phyloP scores from a whole-genome alignment of 805 yeast genomes.

The Wickerhamomyces rabaulensis region DNA sequence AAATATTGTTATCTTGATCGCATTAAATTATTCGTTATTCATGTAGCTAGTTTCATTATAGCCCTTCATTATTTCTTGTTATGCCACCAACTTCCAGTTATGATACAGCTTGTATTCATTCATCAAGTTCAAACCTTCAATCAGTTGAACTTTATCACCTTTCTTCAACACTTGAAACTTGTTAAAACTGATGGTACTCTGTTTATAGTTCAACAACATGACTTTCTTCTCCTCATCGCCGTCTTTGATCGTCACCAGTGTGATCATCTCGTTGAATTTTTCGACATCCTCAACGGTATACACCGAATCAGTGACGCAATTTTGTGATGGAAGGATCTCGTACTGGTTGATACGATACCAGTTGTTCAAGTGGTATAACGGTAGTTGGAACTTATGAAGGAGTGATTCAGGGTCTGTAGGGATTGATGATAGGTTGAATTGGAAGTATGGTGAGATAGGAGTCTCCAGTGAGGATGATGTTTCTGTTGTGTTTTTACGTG shows the following conservation, averaged over 20 bases:
- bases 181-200: conserved; percentile 3
- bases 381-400: conserved; percentile 10
- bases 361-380: conserved; percentile 15
- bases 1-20: too few species aligned
- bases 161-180: conserved; percentile 8
- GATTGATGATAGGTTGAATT: conserved; percentile 1
- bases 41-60: neutral
- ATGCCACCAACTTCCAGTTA: conserved; percentile 15
- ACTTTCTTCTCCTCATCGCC: conserved; percentile 1
- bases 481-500: neutral
- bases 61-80: neutral
- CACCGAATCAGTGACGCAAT: neutral
- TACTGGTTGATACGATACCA: conserved; percentile 19
- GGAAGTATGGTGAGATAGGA: neutral
- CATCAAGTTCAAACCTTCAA: conserved; percentile 5
- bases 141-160: conserved; percentile 12
- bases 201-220: conserved; percentile 15
- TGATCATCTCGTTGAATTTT: conserved; percentile 13
- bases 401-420: conserved; percentile 2
- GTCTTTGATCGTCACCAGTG: conserved; percentile 4
- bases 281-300: conserved; percentile 2
- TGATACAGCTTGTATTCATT: conserved; percentile 11
- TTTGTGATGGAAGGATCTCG: conserved; percentile 1
- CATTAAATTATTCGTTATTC: neutral
- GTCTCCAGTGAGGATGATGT: neutral